Evolutionary conservation across 345 rosid species (phyloP).

Genomic region (rapeseed (Brassica napus)): Da-Ae NC_063446.1:38980501-38981000

Average conservation of each 20-base stretch:
- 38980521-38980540: slow-evolving; percentile 80
- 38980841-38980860: slow-evolving; percentile 66
- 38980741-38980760: slow-evolving; percentile 78
- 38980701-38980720: slow-evolving; percentile 77
- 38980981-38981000: slow-evolving; percentile 72
- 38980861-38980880: slow-evolving; percentile 64
- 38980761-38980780: slow-evolving; percentile 59
- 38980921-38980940: slow-evolving; percentile 68
- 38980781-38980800: slow-evolving; percentile 66
- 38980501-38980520: slow-evolving; percentile 75
- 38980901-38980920: slow-evolving; percentile 73
- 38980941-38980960: slow-evolving; percentile 66
- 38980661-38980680: slow-evolving; percentile 56
- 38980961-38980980: slow-evolving; percentile 84
- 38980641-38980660: slow-evolving; percentile 83
- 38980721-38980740: slow-evolving; percentile 53
- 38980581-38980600: slow-evolving; percentile 89
- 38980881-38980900: slow-evolving; percentile 73
- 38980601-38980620: slow-evolving; percentile 80
- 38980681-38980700: slow-evolving; percentile 78
- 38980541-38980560: slow-evolving; percentile 79
- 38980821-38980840: slow-evolving; percentile 64
- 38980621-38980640: slow-evolving; percentile 73
- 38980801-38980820: slow-evolving; percentile 71
- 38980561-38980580: slow-evolving; percentile 82